Evolutionary conservation across 371 early-diverging fungal genomes (phyloP).

Genomic region (Syncephalastrum monosporum): DNA sequence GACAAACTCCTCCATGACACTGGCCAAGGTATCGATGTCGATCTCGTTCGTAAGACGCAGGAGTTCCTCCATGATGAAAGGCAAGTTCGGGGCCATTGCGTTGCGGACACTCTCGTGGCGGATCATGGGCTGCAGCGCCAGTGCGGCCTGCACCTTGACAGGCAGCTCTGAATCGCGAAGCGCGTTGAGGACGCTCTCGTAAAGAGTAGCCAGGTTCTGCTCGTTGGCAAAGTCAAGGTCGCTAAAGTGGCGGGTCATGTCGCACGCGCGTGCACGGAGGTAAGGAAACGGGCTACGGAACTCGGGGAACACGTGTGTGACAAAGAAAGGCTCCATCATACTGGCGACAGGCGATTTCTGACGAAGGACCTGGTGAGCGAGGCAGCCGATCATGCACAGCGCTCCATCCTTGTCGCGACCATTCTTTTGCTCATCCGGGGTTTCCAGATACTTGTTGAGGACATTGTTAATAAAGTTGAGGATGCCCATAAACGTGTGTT

Average conservation of each 20-base stretch:
- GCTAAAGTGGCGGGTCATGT: conserved; percentile 40
- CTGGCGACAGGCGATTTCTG: conserved; percentile 62
- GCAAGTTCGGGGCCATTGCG: conserved; percentile 73
- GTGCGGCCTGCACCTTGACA: conserved; percentile 80
- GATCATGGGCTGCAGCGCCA: conserved; percentile 77
- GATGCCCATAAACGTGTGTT: conserved; percentile 75
- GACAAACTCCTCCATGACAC: conserved; percentile 88
- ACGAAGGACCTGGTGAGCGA: conserved; percentile 60
- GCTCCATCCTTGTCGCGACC: conserved; percentile 88
- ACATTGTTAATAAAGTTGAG: conserved; percentile 72
- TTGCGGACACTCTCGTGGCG: conserved; percentile 69
- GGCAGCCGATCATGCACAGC: conserved; percentile 74
- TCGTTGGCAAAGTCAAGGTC: conserved; percentile 41
- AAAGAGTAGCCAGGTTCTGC: conserved; percentile 52
- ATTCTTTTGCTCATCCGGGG: conserved; percentile 64
- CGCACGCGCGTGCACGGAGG: conserved; percentile 70
- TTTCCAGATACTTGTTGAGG: conserved; percentile 53
- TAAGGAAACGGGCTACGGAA: conserved; percentile 76
- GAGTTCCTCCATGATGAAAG: conserved; percentile 81
- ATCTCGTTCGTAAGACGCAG: conserved; percentile 84
- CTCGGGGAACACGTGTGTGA: conserved; percentile 83
- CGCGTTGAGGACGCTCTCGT: conserved; percentile 63
- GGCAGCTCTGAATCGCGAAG: conserved; percentile 80
- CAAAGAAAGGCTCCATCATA: conserved; percentile 80
- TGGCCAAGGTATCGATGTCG: conserved; percentile 84